Evolutionary conservation across 306 rosid species (phyloP).

Genomic region (Vicia villosa): DNA sequence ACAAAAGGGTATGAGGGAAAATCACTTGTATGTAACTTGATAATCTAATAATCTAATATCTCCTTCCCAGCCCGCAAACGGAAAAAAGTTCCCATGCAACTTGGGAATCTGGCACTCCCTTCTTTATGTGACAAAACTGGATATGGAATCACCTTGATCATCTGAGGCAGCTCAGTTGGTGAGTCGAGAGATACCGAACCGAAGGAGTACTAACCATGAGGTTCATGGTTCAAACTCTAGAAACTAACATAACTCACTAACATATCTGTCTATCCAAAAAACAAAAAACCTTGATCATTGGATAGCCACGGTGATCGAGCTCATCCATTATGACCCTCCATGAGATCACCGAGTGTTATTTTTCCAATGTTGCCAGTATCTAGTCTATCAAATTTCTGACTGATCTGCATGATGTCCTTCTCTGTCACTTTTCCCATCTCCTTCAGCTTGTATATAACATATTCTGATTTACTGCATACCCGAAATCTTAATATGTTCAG

Average conservation of each 20-base stretch:
- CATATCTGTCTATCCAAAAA: too few species aligned
- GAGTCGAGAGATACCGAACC: neutral
- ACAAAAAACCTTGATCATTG: neutral
- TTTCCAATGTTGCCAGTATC: constrained; percentile 81
- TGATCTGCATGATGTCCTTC: constrained; percentile 75
- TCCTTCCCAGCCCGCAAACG: constrained; percentile 16
- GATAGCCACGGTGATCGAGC: neutral
- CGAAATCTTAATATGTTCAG: constrained; percentile 32
- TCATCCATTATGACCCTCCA: constrained; percentile 46
- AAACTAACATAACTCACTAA: too few species aligned
- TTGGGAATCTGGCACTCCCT: constrained; percentile 20
- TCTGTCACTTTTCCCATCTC: constrained; percentile 89
- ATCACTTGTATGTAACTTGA: constrained; percentile 28
- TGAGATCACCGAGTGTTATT: constrained; percentile 81
- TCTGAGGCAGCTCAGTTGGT: neutral
- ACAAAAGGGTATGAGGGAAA: constrained; percentile 20
- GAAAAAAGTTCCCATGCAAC: constrained; percentile 34
- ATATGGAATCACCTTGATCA: neutral
- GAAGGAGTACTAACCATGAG: neutral
- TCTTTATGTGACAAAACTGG: constrained; percentile 11
- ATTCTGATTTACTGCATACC: constrained; percentile 82
- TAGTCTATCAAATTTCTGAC: constrained; percentile 78
- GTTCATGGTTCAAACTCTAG: too few species aligned
- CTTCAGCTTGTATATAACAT: constrained; percentile 91
- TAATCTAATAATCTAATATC: neutral